Percentiles rank a stretch among this genome's conserved stretches.
phyloP scores from a whole-genome alignment of 2,329 filamentous ascomycete genomes.

The Ceratocystis colombiana region DNA sequence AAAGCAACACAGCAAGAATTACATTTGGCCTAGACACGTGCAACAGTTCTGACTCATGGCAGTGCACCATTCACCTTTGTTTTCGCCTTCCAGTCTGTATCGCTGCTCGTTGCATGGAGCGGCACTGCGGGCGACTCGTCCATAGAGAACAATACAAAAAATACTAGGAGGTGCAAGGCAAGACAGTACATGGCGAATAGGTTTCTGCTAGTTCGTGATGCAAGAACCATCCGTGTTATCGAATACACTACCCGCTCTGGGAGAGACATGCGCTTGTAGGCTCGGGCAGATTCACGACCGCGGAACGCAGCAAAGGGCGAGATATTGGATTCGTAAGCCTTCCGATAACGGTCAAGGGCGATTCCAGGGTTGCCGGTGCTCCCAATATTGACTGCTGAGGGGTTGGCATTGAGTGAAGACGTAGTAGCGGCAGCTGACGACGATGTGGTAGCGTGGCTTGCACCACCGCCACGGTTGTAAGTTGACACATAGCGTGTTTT shows the following conservation, averaged over 20 bases:
- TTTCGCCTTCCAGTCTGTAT: constrained; percentile 31
- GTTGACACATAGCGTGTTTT: constrained; percentile 94
- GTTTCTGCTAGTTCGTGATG: constrained; percentile 82
- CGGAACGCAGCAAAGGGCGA: constrained; percentile 93
- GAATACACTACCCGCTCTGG: constrained; percentile 86
- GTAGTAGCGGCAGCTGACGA: constrained; percentile 57
- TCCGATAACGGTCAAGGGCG: constrained; percentile 73
- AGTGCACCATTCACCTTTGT: constrained; percentile 21
- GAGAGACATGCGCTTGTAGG: constrained; percentile 85
- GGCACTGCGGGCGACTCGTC: constrained; percentile 39
- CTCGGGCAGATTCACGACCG: constrained; percentile 81
- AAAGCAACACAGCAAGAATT: constrained; percentile 13
- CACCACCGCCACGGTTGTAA: constrained; percentile 57
- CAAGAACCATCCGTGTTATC: constrained; percentile 79
- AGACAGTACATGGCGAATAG: constrained; percentile 88
- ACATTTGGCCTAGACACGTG: constrained; percentile 2
- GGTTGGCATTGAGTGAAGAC: constrained; percentile 57
- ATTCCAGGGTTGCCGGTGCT: constrained; percentile 49
- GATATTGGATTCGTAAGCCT: constrained; percentile 89
- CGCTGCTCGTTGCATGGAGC: constrained; percentile 40
- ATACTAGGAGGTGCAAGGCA: constrained; percentile 76
- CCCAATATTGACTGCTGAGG: constrained; percentile 56
- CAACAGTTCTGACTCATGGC: constrained; percentile 14
- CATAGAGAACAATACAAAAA: constrained; percentile 60
- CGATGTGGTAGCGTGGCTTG: constrained; percentile 39